A percentile compares a stretch with the other conserved stretches of the same genome.
Evolutionary conservation across 1,284 basidiomycete species (phyloP).

Genomic region (Xanthoconium separans): DNA sequence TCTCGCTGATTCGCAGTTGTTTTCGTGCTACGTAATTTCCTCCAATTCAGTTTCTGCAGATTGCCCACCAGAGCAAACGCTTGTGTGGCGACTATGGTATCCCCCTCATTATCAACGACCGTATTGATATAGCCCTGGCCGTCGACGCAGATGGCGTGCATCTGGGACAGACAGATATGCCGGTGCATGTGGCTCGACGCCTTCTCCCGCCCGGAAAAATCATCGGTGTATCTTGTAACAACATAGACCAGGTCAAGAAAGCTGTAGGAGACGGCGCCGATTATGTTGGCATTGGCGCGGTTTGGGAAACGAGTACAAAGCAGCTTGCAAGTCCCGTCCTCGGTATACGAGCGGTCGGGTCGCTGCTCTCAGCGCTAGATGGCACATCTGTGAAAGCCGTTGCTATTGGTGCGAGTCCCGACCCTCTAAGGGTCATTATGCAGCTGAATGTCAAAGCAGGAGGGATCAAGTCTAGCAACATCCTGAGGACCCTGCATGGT

Average conservation of each 20-base stretch:
- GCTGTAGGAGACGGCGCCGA: conserved; percentile 67
- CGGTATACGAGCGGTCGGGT: conserved; percentile 66
- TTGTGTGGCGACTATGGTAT: conserved; percentile 82
- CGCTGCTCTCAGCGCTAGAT: conserved; percentile 62
- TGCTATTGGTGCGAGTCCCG: conserved; percentile 66
- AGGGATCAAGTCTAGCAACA: conserved; percentile 78
- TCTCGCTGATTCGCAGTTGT: not conserved
- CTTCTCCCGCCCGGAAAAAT: conserved; percentile 73
- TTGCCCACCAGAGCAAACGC: conserved; percentile 70
- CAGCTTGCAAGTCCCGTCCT: conserved; percentile 57
- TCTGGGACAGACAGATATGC: conserved; percentile 90
- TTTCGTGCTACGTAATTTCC: not conserved
- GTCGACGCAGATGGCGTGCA: conserved; percentile 81
- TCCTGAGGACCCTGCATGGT: conserved; percentile 71
- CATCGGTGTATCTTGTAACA: conserved; percentile 83
- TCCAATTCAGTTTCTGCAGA: conserved; percentile 66
- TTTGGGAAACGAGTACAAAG: conserved; percentile 77
- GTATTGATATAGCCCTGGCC: conserved; percentile 84
- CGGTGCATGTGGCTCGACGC: conserved; percentile 63
- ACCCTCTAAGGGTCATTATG: not conserved
- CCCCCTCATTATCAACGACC: conserved; percentile 90
- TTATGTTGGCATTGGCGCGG: conserved; percentile 85
- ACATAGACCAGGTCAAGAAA: conserved; percentile 56
- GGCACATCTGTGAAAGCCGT: conserved; percentile 69
- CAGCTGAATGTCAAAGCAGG: conserved; percentile 43